Evolutionary conservation across 139 green algal genomes (phyloP).

Genomic region (Haematococcus lacustris): DNA sequence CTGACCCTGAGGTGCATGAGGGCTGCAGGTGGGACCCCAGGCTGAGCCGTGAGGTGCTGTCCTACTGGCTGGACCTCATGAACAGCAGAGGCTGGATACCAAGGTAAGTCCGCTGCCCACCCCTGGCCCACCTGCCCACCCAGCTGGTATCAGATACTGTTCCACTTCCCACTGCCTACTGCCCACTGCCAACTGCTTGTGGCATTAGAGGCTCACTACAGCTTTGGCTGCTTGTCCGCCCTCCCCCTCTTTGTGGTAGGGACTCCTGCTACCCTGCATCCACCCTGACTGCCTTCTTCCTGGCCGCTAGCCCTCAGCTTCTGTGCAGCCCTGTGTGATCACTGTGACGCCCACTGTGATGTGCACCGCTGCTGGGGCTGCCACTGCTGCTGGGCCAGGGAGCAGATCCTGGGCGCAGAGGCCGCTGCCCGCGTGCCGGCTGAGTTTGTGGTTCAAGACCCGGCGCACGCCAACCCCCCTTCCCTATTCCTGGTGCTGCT

Average conservation of each 20-base stretch:
- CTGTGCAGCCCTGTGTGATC: background rate
- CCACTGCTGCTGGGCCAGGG: constrained; percentile 14
- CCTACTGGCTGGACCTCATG: constrained; percentile 91
- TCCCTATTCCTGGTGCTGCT: constrained; percentile 80
- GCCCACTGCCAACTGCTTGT: background rate
- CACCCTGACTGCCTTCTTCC: background rate
- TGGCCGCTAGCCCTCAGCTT: background rate
- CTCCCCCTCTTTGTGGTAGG: background rate
- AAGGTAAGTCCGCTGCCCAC: constrained; percentile 15
- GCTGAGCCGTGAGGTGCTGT: constrained; percentile 68
- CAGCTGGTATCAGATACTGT: background rate
- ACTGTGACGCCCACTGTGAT: background rate
- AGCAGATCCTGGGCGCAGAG: constrained; percentile 79
- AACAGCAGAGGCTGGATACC: constrained; percentile 55
- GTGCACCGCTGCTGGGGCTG: background rate
- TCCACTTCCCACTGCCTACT: background rate
- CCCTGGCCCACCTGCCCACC: background rate
- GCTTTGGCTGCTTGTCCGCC: too few species aligned
- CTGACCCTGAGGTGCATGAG: too few species aligned
- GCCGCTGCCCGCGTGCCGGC: constrained; percentile 64
- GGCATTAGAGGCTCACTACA: too few species aligned
- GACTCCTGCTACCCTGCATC: background rate
- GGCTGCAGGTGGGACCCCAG: constrained; percentile 59
- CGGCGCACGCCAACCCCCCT: constrained; percentile 81
- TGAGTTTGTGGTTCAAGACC: constrained; percentile 87